These are phyloP conservation scores for Termitomyces sp. DNA, from an alignment of 768 basidiomycete genomes.

Conservation along the genomic window DNA sequence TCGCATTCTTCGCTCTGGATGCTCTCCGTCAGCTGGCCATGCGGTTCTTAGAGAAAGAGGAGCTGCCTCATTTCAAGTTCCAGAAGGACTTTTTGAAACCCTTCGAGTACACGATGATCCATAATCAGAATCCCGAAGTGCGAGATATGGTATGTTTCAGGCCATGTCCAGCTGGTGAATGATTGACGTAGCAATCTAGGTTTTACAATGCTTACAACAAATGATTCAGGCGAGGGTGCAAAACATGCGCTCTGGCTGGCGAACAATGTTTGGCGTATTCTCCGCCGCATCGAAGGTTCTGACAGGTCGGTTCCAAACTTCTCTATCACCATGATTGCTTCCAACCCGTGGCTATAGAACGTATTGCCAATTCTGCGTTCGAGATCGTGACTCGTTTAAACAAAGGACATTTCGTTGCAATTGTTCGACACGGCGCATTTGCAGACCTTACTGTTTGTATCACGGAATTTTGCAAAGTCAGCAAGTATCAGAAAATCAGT, in stretches of 20 bases:
- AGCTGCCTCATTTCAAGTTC: slow-evolving; percentile 96
- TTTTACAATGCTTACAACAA: slow-evolving; percentile 95
- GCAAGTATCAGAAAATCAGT: slow-evolving; percentile 98
- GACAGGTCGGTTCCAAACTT: slow-evolving; percentile 52
- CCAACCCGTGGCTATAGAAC: slow-evolving; percentile 46
- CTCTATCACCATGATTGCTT: slow-evolving; percentile 6
- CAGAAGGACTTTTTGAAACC: slow-evolving; percentile 99
- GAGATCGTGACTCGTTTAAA: slow-evolving; percentile 93
- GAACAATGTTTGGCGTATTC: slow-evolving; percentile 99
- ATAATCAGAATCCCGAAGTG: slow-evolving; percentile 93
- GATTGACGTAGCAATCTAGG: slow-evolving; percentile 36
- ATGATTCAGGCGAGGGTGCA: slow-evolving; percentile 95
- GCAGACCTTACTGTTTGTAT: slow-evolving; percentile 96
- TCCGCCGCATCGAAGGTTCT: slow-evolving; percentile 92
- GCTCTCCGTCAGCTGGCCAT: slow-evolving; percentile 95
- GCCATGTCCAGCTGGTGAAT: background rate
- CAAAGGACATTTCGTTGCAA: slow-evolving; percentile 83
- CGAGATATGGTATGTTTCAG: slow-evolving; percentile 77
- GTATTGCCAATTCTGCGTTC: slow-evolving; percentile 89
- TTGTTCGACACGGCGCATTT: slow-evolving; percentile 91
- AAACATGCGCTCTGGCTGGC: slow-evolving; percentile 97
- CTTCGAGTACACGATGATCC: slow-evolving; percentile 96
- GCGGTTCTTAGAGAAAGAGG: slow-evolving; percentile 99
- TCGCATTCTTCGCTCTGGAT: slow-evolving; percentile 95
- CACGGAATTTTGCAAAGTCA: slow-evolving; percentile 98